Percentiles rank a stretch among this genome's conserved stretches.
These are phyloP conservation scores for Fraxinus floribunda DNA, from an alignment of 305 asterid species.

Conservation along the genomic window DNA sequence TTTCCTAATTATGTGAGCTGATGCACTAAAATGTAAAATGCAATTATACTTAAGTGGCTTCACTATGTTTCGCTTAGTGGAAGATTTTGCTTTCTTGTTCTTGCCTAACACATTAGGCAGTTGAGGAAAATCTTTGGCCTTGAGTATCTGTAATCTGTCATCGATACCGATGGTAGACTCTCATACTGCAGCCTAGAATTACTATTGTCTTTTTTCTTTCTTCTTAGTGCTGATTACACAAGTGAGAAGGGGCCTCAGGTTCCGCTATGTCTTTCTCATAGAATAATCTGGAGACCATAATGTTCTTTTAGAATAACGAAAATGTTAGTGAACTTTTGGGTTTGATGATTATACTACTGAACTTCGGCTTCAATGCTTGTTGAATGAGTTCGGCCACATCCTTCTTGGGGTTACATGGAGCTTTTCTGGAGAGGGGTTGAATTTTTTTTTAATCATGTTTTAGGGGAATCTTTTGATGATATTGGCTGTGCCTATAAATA, in stretches of 20 bases:
- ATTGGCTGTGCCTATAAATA: background rate
- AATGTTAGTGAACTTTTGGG: background rate
- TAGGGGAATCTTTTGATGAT: background rate
- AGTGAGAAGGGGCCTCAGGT: background rate
- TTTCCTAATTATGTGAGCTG: background rate
- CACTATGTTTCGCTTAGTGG: background rate
- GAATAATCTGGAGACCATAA: background rate
- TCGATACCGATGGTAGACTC: background rate
- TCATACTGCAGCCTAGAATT: background rate
- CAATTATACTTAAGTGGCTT: background rate
- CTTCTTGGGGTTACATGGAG: background rate
- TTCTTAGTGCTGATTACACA: background rate
- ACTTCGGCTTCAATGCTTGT: background rate
- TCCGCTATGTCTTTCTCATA: background rate
- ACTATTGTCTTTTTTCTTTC: background rate
- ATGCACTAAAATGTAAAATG: background rate
- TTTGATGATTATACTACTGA: background rate
- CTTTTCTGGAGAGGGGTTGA: background rate
- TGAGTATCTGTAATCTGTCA: background rate
- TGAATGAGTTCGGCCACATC: background rate
- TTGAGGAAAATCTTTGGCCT: background rate
- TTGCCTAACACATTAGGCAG: background rate
- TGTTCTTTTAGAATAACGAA: background rate
- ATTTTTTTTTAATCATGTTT: background rate
- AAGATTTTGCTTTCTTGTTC: slow-evolving; percentile 1